phyloP scores from a whole-genome alignment of 805 yeast species.

The Yamadazyma phyllophila region DNA sequence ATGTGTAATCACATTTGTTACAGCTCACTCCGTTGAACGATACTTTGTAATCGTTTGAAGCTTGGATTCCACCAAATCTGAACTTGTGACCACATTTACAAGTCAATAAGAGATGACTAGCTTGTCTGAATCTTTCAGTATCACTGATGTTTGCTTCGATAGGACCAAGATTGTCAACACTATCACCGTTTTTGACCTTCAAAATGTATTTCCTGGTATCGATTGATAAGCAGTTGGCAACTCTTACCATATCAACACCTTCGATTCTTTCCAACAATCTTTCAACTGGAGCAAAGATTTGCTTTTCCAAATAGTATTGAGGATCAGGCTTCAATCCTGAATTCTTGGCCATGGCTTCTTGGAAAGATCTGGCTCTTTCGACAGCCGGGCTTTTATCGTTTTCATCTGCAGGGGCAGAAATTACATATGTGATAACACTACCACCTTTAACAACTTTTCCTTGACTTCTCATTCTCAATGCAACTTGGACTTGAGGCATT shows the following conservation, averaged over 20 bases:
- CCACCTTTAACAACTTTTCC: slow-evolving; percentile 90
- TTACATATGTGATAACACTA: slow-evolving; percentile 82
- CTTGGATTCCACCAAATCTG: slow-evolving; percentile 71
- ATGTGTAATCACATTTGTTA: slow-evolving; percentile 50
- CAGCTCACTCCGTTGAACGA: slow-evolving; percentile 73
- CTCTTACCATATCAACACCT: slow-evolving; percentile 76
- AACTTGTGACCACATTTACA: slow-evolving; percentile 66
- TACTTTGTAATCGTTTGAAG: slow-evolving; percentile 58
- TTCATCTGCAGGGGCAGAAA: slow-evolving; percentile 46
- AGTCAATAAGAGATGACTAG: slow-evolving; percentile 51
- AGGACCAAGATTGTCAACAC: slow-evolving; percentile 51
- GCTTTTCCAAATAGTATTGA: slow-evolving; percentile 78
- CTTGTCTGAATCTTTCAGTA: slow-evolving; percentile 72
- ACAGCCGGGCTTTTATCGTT: slow-evolving; percentile 50
- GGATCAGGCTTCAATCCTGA: slow-evolving; percentile 66
- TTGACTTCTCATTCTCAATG: slow-evolving; percentile 70
- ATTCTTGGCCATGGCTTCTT: slow-evolving; percentile 60
- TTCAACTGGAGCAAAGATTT: slow-evolving; percentile 86
- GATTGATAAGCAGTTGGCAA: slow-evolving; percentile 76
- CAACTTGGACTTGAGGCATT: slow-evolving; percentile 91
- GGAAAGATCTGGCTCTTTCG: slow-evolving; percentile 79
- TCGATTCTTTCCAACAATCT: slow-evolving; percentile 82
- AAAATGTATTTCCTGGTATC: slow-evolving; percentile 62
- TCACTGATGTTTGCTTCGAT: slow-evolving; percentile 80
- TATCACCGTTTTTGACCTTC: slow-evolving; percentile 39